phyloP scores from a whole-genome alignment of 2,329 filamentous ascomycete species.

The Xylaria sp. region DNA sequence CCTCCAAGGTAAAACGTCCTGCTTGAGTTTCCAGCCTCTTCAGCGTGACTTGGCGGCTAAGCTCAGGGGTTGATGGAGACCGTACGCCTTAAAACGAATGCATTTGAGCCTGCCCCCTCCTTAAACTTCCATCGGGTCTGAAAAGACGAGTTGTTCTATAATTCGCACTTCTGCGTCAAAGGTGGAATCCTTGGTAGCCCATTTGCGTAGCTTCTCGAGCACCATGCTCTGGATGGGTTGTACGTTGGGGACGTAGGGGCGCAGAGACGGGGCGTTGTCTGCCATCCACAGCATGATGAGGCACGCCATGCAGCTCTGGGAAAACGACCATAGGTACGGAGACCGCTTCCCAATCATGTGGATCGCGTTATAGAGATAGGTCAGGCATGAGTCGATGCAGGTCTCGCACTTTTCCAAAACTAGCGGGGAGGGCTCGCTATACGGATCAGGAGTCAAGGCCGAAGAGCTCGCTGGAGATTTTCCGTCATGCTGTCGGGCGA shows the following conservation, averaged over 20 bases:
- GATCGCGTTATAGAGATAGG: conserved; percentile 40
- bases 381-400: conserved; percentile 41
- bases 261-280: conserved; percentile 34
- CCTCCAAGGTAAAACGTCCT: not conserved
- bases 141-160: conserved; percentile 30
- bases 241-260: conserved; percentile 35
- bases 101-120: not conserved
- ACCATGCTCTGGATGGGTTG: conserved; percentile 34
- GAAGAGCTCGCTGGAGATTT: conserved; percentile 28
- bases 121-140: conserved; percentile 25
- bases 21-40: not conserved
- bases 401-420: conserved; percentile 40
- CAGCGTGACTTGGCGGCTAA: not conserved
- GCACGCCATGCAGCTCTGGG: conserved; percentile 40
- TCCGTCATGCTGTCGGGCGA: conserved; percentile 28
- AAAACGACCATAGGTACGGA: conserved; percentile 43
- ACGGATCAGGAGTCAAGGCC: conserved; percentile 24
- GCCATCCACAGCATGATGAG: conserved; percentile 40
- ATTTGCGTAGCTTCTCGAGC: conserved; percentile 34
- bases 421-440: conserved; percentile 30
- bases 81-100: not conserved
- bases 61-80: not conserved
- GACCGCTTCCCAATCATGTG: conserved; percentile 42
- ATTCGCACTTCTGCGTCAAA: conserved; percentile 36
- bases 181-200: conserved; percentile 39